Evolutionary conservation across 192 early-diverging fungal species (phyloP).

Genomic region (Phycomyces nitens): DNA sequence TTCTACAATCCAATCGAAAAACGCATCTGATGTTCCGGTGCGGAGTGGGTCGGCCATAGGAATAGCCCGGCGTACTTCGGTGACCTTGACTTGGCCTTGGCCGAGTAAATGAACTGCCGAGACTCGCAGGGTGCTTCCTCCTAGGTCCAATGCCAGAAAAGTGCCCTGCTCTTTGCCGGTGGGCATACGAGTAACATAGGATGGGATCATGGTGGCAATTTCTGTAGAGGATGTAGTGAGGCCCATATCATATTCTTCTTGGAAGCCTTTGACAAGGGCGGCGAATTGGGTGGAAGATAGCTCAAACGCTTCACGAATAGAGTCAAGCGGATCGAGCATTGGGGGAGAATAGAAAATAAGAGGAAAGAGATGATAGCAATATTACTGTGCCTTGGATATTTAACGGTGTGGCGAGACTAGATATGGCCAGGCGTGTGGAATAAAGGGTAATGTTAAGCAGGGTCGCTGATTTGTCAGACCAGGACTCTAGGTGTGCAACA

Average conservation of each 20-base stretch:
- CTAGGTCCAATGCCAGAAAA: constrained; percentile 88
- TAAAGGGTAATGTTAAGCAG: background rate
- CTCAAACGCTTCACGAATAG: constrained; percentile 23
- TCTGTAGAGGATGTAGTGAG: constrained; percentile 35
- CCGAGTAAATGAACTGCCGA: constrained; percentile 77
- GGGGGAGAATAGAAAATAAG: background rate
- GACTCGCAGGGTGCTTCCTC: constrained; percentile 93
- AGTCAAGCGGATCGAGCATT: background rate
- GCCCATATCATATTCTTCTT: constrained; percentile 21
- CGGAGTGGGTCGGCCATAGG: constrained; percentile 71
- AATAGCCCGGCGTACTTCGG: constrained; percentile 69
- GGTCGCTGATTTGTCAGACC: background rate
- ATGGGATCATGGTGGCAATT: constrained; percentile 80
- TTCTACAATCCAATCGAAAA: constrained; percentile 84
- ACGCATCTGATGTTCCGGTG: constrained; percentile 55
- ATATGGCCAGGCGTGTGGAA: background rate
- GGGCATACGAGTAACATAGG: constrained; percentile 77
- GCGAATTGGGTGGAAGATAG: constrained; percentile 11
- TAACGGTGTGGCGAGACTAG: no score
- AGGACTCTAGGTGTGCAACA: background rate
- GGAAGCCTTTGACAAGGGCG: constrained; percentile 23
- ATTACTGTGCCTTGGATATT: no score
- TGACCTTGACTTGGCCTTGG: constrained; percentile 53
- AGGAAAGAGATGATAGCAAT: background rate
- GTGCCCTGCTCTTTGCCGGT: constrained; percentile 80